Evolutionary conservation across 2,329 filamentous ascomycete species (phyloP).

Genomic region (Fusarium mundagurra): DNA sequence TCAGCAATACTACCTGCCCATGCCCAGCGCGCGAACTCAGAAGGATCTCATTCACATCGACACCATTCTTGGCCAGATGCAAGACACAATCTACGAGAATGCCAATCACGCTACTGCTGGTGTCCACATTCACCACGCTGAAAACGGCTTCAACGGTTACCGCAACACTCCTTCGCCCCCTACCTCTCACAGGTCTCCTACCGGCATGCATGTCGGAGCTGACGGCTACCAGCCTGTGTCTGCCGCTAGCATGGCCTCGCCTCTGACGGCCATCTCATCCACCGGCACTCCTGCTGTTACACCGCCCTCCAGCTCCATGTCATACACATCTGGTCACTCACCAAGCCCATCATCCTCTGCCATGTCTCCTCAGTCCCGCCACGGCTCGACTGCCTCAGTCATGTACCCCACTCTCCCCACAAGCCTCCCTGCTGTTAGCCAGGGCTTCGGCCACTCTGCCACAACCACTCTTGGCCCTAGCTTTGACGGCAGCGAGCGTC

Average conservation of each 20-base stretch:
- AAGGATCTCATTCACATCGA: conserved; percentile 94
- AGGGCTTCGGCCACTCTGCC: conserved; percentile 75
- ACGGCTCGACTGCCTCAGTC: conserved; percentile 67
- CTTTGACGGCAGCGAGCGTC: conserved; percentile 70
- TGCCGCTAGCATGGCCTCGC: conserved; percentile 69
- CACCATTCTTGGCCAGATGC: conserved; percentile 94
- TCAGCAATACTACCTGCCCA: conserved; percentile 88
- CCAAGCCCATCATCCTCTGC: conserved; percentile 76
- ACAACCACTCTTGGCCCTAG: conserved; percentile 77
- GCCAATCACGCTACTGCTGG: conserved; percentile 83
- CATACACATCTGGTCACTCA: conserved; percentile 81
- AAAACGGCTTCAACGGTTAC: conserved; percentile 69
- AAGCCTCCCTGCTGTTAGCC: conserved; percentile 68
- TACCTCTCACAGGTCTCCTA: conserved; percentile 51
- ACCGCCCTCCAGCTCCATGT: conserved; percentile 78
- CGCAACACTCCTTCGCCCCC: conserved; percentile 67
- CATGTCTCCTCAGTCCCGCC: conserved; percentile 73
- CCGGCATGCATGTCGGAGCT: conserved; percentile 48
- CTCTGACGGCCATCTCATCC: conserved; percentile 66
- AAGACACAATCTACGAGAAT: conserved; percentile 94
- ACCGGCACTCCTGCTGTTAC: conserved; percentile 80
- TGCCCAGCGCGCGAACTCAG: conserved; percentile 90
- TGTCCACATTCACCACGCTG: conserved; percentile 78
- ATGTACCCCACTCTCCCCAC: conserved; percentile 77
- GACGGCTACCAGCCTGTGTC: conserved; percentile 56